These are phyloP conservation scores for Eimeria praecox DNA, from an alignment of 169 alveolate genomes.

Conservation along the genomic window DNA sequence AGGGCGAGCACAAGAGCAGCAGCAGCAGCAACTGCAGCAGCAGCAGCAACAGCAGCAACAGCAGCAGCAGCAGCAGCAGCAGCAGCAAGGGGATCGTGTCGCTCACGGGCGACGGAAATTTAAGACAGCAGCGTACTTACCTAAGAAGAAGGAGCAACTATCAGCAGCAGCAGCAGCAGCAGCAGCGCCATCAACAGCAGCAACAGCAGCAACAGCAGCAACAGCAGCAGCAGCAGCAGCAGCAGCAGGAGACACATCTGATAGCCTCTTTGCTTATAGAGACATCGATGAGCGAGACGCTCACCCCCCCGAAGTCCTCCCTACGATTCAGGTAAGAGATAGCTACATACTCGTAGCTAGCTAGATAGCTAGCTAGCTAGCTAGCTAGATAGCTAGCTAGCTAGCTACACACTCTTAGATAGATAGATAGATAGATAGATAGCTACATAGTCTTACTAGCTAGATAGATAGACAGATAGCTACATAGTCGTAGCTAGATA, in stretches of 20 bases:
- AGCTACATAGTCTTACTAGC: no score
- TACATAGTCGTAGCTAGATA: no score
- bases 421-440: background rate
- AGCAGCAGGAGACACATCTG: background rate
- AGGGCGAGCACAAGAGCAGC: background rate
- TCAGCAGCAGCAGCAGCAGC: background rate
- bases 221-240: conserved; percentile 13
- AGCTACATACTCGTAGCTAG: background rate
- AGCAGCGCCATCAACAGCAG: background rate
- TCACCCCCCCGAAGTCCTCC: conserved; percentile 27
- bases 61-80: conserved; percentile 47
- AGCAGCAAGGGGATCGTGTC: conserved; percentile 1
- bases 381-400: conserved; percentile 5
- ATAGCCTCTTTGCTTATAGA: background rate
- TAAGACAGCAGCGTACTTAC: conserved; percentile 22
- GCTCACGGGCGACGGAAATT: conserved; percentile 44
- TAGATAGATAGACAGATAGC: no score
- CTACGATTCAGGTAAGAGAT: conserved; percentile 13
- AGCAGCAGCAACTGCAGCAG: conserved; percentile 60
- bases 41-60: conserved; percentile 25
- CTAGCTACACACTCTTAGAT: no score
- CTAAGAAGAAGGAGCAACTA: background rate
- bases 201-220: background rate
- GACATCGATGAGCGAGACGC: background rate
- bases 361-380: conserved; percentile 38